Base-by-base conservation (phyloP, 228 moss, liverwort and hornwort species). In the Sphagnum magellanicum region DNA sequence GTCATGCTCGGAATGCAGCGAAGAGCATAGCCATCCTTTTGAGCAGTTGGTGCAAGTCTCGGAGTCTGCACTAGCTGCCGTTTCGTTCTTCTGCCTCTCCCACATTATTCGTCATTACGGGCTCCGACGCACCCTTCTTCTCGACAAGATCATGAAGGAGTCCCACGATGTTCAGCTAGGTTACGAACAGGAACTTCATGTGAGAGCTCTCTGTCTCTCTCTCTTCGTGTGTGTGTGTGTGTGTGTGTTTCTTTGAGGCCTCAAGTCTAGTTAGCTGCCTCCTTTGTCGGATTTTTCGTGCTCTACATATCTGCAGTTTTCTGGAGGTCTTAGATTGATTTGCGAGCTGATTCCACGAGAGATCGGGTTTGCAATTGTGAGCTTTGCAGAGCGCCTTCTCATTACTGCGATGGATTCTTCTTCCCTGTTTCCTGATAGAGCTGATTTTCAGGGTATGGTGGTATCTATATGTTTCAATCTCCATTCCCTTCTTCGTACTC, bases 131-230 rank as follows among this genome's bases (percentile, higher is more conserved):
- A 85, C 83, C 12, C 87, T 95, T 14, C 82, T 90, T 12, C 69
- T 95, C 75, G 95, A 95, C 67, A 95, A 92, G 70, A 85, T 95
- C 66, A 83, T 78, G 9, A 82, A 69, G 65, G 92, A 95, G 60
- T 59, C 87, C 4, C 52, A 57, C 16, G 78, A 86, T 73, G 84
- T 92, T 74, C 90, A 83, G 69, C 79, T 72, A 1, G 87, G 87
- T 4, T 92, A 92, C 49, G 90, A 90, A 64, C 76, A 64, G 57
- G 87, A 88, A 72, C 89, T 95, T 15, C 82, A 75, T 49, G 88
- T 88, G 74, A 69, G 84, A 55, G 16, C 60, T 52, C 63, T 67
- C 12, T 5, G 16, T 61, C 55, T 70, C 60, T 16, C 60, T 16
- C 0, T 13, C 32, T 64, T 3, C 62, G 6, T n/a, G n/a, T n/a